Percentiles rank a stretch among this genome's conserved stretches.
Evolutionary conservation across 352 stramenopile species (phyloP).

Genomic region (Phytophthora hibernalis): DNA sequence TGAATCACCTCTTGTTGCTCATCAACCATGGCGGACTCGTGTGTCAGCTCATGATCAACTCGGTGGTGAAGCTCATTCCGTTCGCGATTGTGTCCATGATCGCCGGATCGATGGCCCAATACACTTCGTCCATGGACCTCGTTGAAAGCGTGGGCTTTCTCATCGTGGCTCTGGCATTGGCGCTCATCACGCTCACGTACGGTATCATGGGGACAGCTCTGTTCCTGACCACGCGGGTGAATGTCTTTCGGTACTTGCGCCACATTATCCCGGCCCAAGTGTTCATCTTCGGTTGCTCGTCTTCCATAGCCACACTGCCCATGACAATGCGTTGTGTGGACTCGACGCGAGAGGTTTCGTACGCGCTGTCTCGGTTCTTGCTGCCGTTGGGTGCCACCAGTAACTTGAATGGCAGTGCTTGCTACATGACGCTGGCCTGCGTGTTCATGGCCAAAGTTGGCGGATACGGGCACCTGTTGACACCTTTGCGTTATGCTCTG

Average conservation of each 20-base stretch:
- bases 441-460: conserved; percentile 78
- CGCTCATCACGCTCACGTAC: conserved; percentile 55
- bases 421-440: conserved; percentile 78
- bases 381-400: conserved; percentile 70
- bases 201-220: conserved; percentile 60
- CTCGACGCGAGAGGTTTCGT: conserved; percentile 66
- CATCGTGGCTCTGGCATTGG: conserved; percentile 49
- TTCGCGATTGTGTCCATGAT: conserved; percentile 82
- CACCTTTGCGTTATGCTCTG: conserved; percentile 58
- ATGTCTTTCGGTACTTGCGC: conserved; percentile 70
- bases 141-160: conserved; percentile 64
- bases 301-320: conserved; percentile 79
- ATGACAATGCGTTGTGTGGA: conserved; percentile 83
- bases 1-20: conserved; percentile 72
- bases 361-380: conserved; percentile 65
- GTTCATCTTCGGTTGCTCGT: conserved; percentile 83
- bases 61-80: conserved; percentile 65
- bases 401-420: conserved; percentile 75
- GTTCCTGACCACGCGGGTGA: conserved; percentile 64
- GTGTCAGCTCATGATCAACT: conserved; percentile 77
- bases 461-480: conserved; percentile 57
- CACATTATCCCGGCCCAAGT: conserved; percentile 76
- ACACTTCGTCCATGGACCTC: conserved; percentile 47
- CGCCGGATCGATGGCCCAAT: conserved; percentile 63
- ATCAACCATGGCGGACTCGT: conserved; percentile 70